Conservation (phyloP, 2,329 filamentous ascomycete species). For the Helotiales sp. region DNA sequence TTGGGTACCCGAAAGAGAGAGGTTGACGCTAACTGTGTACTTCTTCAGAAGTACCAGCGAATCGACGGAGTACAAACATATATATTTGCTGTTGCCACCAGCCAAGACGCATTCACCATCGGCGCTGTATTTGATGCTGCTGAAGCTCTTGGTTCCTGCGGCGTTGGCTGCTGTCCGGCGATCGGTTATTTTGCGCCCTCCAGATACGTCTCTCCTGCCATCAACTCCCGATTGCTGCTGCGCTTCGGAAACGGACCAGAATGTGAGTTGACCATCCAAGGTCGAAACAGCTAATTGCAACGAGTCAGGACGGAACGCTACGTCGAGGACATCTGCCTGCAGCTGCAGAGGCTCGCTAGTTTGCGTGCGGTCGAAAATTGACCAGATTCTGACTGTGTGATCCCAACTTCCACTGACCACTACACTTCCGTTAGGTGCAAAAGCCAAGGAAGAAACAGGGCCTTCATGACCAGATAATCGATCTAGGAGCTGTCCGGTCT, state of each 20-base stretch:
- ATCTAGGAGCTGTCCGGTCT: slow-evolving; percentile 94
- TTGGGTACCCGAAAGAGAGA: slow-evolving; percentile 94
- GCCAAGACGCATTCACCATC: slow-evolving; percentile 91
- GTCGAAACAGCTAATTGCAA: slow-evolving; percentile 90
- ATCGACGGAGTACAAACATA: slow-evolving; percentile 93
- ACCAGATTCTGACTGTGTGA: slow-evolving; percentile 93
- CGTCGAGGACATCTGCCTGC: slow-evolving; percentile 85
- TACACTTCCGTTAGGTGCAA: slow-evolving; percentile 82
- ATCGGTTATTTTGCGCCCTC: slow-evolving; percentile 86
- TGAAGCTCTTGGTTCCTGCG: slow-evolving; percentile 88
- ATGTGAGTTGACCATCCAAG: slow-evolving; percentile 89
- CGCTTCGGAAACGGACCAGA: slow-evolving; percentile 91
- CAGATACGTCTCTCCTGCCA: slow-evolving; percentile 88
- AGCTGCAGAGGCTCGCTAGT: slow-evolving; percentile 93
- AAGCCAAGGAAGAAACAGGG: slow-evolving; percentile 85
- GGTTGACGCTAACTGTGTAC: slow-evolving; percentile 92
- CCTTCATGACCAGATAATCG: slow-evolving; percentile 91
- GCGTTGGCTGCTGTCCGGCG: slow-evolving; percentile 90
- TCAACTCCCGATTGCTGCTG: slow-evolving; percentile 86
- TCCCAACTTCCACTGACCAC: slow-evolving; percentile 97
- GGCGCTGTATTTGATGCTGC: slow-evolving; percentile 85
- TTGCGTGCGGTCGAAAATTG: slow-evolving; percentile 90
- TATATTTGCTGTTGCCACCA: slow-evolving; percentile 96
- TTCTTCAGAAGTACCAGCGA: slow-evolving; percentile 93
- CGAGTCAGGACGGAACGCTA: slow-evolving; percentile 88